Conservation (phyloP, 2,329 filamentous ascomycete species). For the Dothideomycetidae sp. region DNA sequence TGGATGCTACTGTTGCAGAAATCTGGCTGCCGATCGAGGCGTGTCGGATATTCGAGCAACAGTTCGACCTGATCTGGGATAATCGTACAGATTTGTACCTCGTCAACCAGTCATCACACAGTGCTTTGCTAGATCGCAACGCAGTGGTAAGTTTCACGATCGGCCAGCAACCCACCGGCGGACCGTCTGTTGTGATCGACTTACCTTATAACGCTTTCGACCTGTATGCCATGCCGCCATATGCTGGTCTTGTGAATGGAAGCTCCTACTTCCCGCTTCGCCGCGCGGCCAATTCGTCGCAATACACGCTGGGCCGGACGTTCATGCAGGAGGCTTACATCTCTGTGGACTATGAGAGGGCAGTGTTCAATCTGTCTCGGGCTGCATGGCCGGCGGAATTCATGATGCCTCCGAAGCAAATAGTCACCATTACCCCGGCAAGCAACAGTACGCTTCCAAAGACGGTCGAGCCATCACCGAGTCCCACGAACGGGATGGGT, state of each 20-base stretch:
- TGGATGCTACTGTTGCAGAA: constrained; percentile 34
- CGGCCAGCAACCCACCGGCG: constrained; percentile 10
- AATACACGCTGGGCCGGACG: constrained; percentile 26
- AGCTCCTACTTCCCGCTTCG: constrained; percentile 27
- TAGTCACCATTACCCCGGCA: constrained; percentile 18
- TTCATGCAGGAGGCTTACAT: constrained; percentile 31
- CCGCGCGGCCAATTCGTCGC: constrained; percentile 23
- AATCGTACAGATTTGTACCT: constrained; percentile 49
- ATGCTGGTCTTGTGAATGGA: constrained; percentile 15
- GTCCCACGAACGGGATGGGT: constrained; percentile 8
- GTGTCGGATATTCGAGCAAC: constrained; percentile 50
- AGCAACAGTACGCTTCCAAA: constrained; percentile 4
- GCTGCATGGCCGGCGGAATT: constrained; percentile 17
- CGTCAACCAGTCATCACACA: constrained; percentile 43
- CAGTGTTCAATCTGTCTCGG: constrained; percentile 24
- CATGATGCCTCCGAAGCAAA: constrained; percentile 13
- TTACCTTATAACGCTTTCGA: constrained; percentile 29
- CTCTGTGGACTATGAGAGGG: constrained; percentile 24
- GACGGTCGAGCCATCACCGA: neutral
- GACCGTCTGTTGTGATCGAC: constrained; percentile 17
- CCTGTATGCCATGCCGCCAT: constrained; percentile 14
- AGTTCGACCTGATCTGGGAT: constrained; percentile 53
- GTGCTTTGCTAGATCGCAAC: constrained; percentile 34
- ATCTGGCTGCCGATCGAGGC: constrained; percentile 36
- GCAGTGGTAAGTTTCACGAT: constrained; percentile 45